Conservation (phyloP, 2,329 filamentous ascomycete genomes). For the Phoma sp. region DNA sequence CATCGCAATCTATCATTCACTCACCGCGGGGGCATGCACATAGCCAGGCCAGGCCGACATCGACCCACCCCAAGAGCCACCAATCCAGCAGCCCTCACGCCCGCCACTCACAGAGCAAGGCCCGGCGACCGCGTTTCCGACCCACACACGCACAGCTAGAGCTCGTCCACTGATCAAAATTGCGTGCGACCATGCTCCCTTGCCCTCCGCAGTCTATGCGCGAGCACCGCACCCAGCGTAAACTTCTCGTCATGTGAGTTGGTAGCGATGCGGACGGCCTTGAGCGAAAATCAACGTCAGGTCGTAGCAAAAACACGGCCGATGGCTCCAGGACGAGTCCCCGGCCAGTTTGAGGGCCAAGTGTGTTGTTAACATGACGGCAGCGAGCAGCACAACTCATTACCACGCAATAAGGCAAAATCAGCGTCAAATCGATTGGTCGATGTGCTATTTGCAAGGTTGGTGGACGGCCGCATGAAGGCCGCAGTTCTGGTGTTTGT, state of each 20-base stretch:
- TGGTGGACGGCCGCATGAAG: constrained; percentile 38
- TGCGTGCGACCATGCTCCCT: constrained; percentile 45
- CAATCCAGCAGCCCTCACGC: constrained; percentile 33
- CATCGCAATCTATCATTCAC: constrained; percentile 20
- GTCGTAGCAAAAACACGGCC: constrained; percentile 24
- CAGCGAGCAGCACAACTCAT: constrained; percentile 27
- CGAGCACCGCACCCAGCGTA: constrained; percentile 49
- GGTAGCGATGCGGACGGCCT: constrained; percentile 45
- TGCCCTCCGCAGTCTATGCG: constrained; percentile 43
- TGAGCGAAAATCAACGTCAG: constrained; percentile 52
- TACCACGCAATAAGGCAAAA: constrained; percentile 27
- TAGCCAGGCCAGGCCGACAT: constrained; percentile 29
- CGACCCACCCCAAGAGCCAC: constrained; percentile 33
- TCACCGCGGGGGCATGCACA: constrained; percentile 36
- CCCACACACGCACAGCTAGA: constrained; percentile 47
- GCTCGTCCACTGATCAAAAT: constrained; percentile 50
- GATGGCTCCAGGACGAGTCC: constrained; percentile 13
- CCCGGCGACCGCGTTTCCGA: constrained; percentile 40
- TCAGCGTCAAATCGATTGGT: constrained; percentile 40
- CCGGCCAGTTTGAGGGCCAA: constrained; percentile 28
- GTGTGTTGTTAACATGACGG: constrained; percentile 27
- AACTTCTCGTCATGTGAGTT: constrained; percentile 50
- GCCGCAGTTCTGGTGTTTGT: constrained; percentile 45
- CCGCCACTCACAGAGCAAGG: constrained; percentile 30
- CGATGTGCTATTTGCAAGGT: constrained; percentile 40